Evolutionary conservation across 192 early-diverging fungal genomes (phyloP).

Genomic region (Lobosporangium transversale): DNA sequence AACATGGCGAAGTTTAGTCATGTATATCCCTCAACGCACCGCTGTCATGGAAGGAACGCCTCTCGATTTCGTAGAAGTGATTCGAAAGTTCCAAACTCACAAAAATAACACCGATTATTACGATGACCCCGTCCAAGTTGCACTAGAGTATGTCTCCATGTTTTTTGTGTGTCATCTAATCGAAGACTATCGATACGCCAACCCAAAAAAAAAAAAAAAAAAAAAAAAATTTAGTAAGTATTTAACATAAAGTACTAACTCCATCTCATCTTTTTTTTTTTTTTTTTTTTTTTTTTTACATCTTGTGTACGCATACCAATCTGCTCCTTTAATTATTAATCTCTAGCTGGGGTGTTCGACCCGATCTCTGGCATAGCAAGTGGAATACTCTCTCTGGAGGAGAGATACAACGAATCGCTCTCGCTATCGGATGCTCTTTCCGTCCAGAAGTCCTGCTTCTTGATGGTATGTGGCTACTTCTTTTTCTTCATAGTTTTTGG

Average conservation of each 20-base stretch:
- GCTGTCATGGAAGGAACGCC: constrained; percentile 79
- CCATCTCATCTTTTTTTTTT: constrained; percentile 6
- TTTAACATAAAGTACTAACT: not conserved
- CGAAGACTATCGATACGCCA: no score
- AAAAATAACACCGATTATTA: constrained; percentile 36
- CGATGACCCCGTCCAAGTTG: constrained; percentile 66
- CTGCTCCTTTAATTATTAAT: no score
- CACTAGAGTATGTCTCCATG: constrained; percentile 11
- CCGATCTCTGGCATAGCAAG: constrained; percentile 76
- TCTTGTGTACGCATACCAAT: no score
- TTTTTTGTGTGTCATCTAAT: not conserved
- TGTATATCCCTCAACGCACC: constrained; percentile 88
- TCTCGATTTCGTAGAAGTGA: constrained; percentile 69
- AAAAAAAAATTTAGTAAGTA: not conserved
- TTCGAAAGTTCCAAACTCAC: constrained; percentile 65
- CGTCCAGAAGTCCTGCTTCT: constrained; percentile 81
- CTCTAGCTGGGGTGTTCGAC: constrained; percentile 71
- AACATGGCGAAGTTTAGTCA: constrained; percentile 77
- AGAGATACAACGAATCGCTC: constrained; percentile 82
- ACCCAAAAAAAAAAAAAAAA: no score
- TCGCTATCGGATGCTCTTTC: constrained; percentile 83
- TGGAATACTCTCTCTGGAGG: constrained; percentile 87
- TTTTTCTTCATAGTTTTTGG: not conserved
- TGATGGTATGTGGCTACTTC: constrained; percentile 64
- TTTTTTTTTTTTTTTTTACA: constrained; percentile 10